Evolutionary conservation across 176 grass and related monocot genomes (phyloP), one percentile per base, ranked within the genome.

Genomic region (Sorghum bicolor): DNA sequence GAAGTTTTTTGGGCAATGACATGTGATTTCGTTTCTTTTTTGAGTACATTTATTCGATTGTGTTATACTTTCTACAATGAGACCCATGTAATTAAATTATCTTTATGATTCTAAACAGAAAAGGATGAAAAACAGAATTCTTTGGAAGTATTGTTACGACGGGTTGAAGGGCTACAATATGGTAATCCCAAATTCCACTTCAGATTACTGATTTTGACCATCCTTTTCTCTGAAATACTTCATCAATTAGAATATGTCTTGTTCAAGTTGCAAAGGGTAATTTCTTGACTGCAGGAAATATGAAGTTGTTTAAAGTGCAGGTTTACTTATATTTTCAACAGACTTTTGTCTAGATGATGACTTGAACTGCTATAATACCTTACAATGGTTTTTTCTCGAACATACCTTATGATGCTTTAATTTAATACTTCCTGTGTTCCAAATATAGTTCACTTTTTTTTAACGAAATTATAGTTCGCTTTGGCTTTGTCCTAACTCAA

Each of bases 51-150:
- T 44, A 55, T 87, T 67, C 24, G 5, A 10, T 67, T 43, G n/a
- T n/a, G n/a, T n/a, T n/a, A n/a, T n/a, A 43, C 24, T 17, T 29
- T 3, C 24, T n/a, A 58, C 24, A 50, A 20, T 77, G 20, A 26
- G 20, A 26, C 13, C 28, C 25, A 78, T 85, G n/a, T 4, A 72
- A 36, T 29, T 63, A 47, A 72, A 53, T 85, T 63, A 17, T 71
- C 44, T 79, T 36, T 73, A 72, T 73, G 58, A 38, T 39, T 31
- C 34, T 64, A 22, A 72, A 73, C 67, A 86, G 84, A 86, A 64
- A 86, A 69, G 57, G 84, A 86, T 72, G 84, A 80, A 64, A 86
- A 86, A 60, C 84, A 86, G 29, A 55, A 60, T 72, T 40, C 74
- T 50, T 72, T 86, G 67, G 84, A 86, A 79, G 39, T 72, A 73